Conservation (phyloP, 257 asterid species). For the Cruciata laevipes region DNA sequence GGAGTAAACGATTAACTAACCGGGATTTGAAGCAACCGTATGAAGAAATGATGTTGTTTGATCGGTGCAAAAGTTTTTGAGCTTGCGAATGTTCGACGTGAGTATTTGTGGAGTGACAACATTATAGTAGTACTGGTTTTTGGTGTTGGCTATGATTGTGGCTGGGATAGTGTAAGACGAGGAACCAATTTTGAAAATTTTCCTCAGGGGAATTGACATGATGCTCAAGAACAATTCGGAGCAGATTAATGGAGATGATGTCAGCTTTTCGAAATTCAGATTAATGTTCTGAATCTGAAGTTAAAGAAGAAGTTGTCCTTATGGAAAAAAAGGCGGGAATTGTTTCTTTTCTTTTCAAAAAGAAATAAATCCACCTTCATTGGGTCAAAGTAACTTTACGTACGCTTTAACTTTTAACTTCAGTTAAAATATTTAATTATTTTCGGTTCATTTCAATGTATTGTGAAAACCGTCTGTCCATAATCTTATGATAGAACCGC, state of each 20-base stretch:
- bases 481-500: too few relatives aligned
- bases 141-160: constrained; percentile 3
- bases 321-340: too few relatives aligned
- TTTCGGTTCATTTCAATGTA: too few relatives aligned
- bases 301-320: too few relatives aligned
- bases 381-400: too few relatives aligned
- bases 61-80: constrained; percentile 16
- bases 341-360: too few relatives aligned
- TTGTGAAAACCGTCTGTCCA: too few relatives aligned
- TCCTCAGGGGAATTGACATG: constrained; percentile 35
- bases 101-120: constrained; percentile 6
- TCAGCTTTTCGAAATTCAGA: neutral
- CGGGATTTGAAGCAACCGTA: constrained; percentile 12
- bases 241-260: neutral
- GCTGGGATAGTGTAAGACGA: constrained; percentile 14
- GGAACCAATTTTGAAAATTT: constrained; percentile 19
- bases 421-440: too few relatives aligned
- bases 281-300: neutral
- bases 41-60: constrained; percentile 12
- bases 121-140: constrained; percentile 6
- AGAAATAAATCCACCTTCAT: too few relatives aligned
- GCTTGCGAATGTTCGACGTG: constrained; percentile 9
- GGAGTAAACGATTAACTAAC: constrained; percentile 15
- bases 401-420: too few relatives aligned
- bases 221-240: constrained; percentile 8